These are phyloP conservation scores for Citropsis articulata DNA, from an alignment of 345 rosid species.

Conservation along the genomic window DNA sequence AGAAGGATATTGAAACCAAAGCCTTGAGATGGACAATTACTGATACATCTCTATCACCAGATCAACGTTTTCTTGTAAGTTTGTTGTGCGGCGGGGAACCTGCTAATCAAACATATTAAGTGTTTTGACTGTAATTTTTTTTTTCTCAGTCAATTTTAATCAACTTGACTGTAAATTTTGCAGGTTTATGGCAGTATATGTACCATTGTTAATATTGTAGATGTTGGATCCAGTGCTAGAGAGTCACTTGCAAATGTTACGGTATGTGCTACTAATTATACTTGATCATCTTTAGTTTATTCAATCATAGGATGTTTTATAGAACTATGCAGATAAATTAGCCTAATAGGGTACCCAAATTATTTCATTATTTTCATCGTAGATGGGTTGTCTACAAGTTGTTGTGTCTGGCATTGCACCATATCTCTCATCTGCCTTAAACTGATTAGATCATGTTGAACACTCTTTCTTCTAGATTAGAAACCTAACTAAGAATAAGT, in stretches of 20 bases:
- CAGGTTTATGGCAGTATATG: conserved; percentile 71
- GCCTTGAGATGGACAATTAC: conserved; percentile 62
- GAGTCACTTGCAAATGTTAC: conserved; percentile 59
- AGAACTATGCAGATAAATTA: not conserved
- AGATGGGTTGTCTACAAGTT: not conserved
- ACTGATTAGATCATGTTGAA: not conserved
- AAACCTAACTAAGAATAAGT: not conserved
- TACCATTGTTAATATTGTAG: conserved; percentile 57
- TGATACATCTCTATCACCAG: conserved; percentile 66
- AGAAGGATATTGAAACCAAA: conserved; percentile 52
- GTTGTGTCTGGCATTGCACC: not conserved
- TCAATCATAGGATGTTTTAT: not conserved
- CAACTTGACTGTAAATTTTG: conserved; percentile 20
- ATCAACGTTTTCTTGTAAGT: conserved; percentile 56
- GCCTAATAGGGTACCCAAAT: not conserved
- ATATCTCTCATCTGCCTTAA: not conserved
- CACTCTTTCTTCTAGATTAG: not conserved
- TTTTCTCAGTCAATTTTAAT: not conserved
- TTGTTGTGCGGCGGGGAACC: not conserved
- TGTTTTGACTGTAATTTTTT: not conserved
- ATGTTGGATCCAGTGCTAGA: conserved; percentile 44
- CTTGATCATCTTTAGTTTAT: not conserved
- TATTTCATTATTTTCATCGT: not conserved
- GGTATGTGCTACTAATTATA: conserved; percentile 30
- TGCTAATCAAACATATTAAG: not conserved